A percentile compares a stretch with the other conserved stretches of the same genome.
Evolutionary conservation across 2,329 filamentous ascomycete genomes (phyloP).

Genomic region (Fusarium transvaalense): DNA sequence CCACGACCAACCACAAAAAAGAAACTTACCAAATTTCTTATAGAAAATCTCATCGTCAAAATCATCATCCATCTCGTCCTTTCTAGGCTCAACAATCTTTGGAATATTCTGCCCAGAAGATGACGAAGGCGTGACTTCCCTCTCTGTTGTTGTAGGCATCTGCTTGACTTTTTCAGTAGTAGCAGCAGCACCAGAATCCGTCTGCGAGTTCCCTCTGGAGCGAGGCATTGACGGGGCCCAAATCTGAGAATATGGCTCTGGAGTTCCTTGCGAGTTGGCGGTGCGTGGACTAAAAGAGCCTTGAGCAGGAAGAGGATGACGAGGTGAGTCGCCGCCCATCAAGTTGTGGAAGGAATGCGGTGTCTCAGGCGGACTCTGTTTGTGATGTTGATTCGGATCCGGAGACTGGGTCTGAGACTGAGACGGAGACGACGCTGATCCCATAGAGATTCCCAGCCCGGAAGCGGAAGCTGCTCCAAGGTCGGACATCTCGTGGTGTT

Average conservation of each 20-base stretch:
- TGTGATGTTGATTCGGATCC: constrained; percentile 27
- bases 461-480: constrained; percentile 26
- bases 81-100: constrained; percentile 28
- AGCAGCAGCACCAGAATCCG: neutral
- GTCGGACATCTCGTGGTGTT: constrained; percentile 39
- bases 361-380: constrained; percentile 39
- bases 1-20: neutral
- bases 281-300: constrained; percentile 31
- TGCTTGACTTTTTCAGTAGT: constrained; percentile 8
- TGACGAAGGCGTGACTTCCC: constrained; percentile 8
- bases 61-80: constrained; percentile 39
- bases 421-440: constrained; percentile 2
- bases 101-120: constrained; percentile 14
- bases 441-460: constrained; percentile 40
- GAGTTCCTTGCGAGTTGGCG: constrained; percentile 12
- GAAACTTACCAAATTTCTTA: constrained; percentile 50
- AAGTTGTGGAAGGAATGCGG: constrained; percentile 40
- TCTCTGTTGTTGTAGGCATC: constrained; percentile 11
- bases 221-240: constrained; percentile 44
- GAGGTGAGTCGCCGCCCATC: constrained; percentile 22
- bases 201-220: constrained; percentile 9
- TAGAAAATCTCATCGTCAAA: constrained; percentile 51
- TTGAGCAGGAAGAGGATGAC: constrained; percentile 5
- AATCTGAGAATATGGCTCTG: constrained; percentile 39
- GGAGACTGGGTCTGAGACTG: constrained; percentile 8